Evolutionary conservation across 352 stramenopile species (phyloP), one percentile per base, ranked within the genome.

Genomic region (Halophytophthora polymorphica): DNA sequence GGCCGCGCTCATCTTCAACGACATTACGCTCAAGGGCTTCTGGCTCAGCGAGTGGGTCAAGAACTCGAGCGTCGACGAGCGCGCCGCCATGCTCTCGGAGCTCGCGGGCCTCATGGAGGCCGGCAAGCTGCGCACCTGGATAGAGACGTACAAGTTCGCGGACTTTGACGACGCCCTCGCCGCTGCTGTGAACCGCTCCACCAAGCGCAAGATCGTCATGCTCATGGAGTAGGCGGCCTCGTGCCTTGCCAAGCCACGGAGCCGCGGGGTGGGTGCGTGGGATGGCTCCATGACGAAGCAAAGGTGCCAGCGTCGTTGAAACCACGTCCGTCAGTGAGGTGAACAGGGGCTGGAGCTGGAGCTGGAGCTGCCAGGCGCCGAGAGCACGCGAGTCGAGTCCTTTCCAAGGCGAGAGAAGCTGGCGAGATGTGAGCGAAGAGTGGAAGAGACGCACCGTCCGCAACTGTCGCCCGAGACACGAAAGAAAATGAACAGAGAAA

Each of bases 1-100:
- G 37, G 71, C 69, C 35, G 73, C 80, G 63, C 77, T 93, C 53
- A 81, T 93, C 60, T 93, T 93, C 73, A 66, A 93, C 65, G 79
- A 90, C 69, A 95, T 96, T 44, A 86, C 79, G 64, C 78, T 95
- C 52, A 86, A 84, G 58, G 88, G 73, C 49, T 93, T 92, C 51
- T 96, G 87, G 73, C 73, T 93, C 43, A 90, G 82, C 63, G 70
- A 92, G 66, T 92, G 81, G 81, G 71, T 83, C 56, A 81, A 90
- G 69, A 52, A 86, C 44, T 61, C 78, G 53, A 72, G 54, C 14
- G 64, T 77, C 11, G 74, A 86, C 52, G 63, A 92, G 64, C 81
- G 81, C 49, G 45, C 61, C 31, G 65, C 65, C 42, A 89, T 92
- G 78, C 70, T 92, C 23, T 61, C 48, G 19, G 78, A 92, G 69